Evolutionary conservation across 2,329 filamentous ascomycete genomes (phyloP), one percentile per base, ranked within the genome.

Genomic region (Clathrospora elynae): DNA sequence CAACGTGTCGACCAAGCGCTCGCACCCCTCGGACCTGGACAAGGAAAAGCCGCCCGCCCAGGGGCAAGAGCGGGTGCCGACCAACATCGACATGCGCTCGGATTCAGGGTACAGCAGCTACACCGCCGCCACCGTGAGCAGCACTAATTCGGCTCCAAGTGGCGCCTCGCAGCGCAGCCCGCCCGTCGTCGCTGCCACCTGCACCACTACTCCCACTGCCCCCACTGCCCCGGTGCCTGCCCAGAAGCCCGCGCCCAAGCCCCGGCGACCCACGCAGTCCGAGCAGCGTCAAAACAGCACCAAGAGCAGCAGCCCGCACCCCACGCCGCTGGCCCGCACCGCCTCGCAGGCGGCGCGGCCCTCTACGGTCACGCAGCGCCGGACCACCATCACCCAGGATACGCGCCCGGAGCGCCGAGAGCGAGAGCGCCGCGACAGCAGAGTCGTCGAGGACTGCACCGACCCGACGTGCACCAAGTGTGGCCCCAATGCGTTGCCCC

Each of bases 31-130:
- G 23, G 56, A 66, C 55, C 35, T 71, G 57, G 58, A 62, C 53
- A 49, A 58, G 57, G 55, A 60, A 53, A 65, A 62, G 60, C 46
- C 60, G 37, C 50, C 59, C 25, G 47, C 37, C 16, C 44, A 44
- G 25, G 56, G 62, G 34, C 58, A 57, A 43, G 56, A 62, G 34
- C 58, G 58, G 44, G 55, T 53, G 44, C 46, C 49, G 24, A 41
- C 54, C 51, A 66, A 67, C 54, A 68, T 72, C 47, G 76, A 81
- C 66, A 71, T 73, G 61, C 75, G 76, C 56, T 81, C 77, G 69
- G 81, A 85, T 69, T 83, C 80, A 54, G 81, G 81, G 58, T 83
- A 83, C 73, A 82, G 79, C 51, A 83, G 79, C 71, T 75, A 76
- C 60, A 80, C 79, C 58, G 74, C 73, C 54, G 75, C 76, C 51